Percentiles rank a stretch among this genome's conserved stretches.
Evolutionary conservation across 2,329 filamentous ascomycete species (phyloP).

Genomic region (Cadophora sp.): DNA sequence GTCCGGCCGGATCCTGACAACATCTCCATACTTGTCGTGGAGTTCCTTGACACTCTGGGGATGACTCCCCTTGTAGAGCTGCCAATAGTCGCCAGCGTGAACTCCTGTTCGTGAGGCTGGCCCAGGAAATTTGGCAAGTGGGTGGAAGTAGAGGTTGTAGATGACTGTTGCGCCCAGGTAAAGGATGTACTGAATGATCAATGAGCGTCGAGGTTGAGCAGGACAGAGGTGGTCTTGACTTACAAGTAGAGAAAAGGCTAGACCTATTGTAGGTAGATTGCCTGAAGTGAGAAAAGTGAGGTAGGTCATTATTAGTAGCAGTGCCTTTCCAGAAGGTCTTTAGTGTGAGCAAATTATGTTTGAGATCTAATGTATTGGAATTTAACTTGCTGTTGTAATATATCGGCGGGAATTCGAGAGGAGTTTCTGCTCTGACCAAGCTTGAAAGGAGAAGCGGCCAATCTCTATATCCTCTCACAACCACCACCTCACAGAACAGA

Average conservation of each 20-base stretch:
- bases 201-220: too few species aligned
- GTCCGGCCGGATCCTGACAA: slow-evolving; percentile 10
- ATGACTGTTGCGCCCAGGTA: background rate
- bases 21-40: slow-evolving; percentile 27
- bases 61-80: slow-evolving; percentile 24
- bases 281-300: background rate
- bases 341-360: too few species aligned
- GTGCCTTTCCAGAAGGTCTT: too few species aligned
- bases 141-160: slow-evolving; percentile 28
- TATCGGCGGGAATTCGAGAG: too few species aligned
- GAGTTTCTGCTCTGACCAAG: too few species aligned
- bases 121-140: slow-evolving; percentile 29
- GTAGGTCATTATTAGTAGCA: background rate
- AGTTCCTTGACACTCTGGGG: slow-evolving; percentile 11
- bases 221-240: background rate
- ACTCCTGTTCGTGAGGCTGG: slow-evolving; percentile 13
- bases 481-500: too few species aligned
- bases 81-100: slow-evolving; percentile 2
- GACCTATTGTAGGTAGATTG: background rate
- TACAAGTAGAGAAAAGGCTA: background rate
- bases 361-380: too few species aligned
- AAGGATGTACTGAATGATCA: background rate
- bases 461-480: too few species aligned
- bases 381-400: too few species aligned
- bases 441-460: too few species aligned